Percentiles rank a stretch among this genome's conserved stretches.
Evolutionary conservation across 78 protist genomes (phyloP).

Genomic region (Dictyostelium firmibasis): DNA sequence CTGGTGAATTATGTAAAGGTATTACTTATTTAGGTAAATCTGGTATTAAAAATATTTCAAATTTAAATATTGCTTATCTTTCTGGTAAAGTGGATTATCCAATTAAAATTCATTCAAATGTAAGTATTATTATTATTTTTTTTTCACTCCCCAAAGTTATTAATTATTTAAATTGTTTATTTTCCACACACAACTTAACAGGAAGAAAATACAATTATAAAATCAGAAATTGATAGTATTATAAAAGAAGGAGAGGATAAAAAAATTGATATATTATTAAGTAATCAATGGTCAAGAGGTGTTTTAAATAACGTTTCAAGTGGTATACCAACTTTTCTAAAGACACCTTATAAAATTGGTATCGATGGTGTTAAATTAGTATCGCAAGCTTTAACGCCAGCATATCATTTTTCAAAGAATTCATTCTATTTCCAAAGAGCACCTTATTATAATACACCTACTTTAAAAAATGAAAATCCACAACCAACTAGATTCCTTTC

Average conservation of each 20-base stretch:
- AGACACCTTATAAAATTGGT: slow-evolving; percentile 35
- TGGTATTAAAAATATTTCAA: slow-evolving; percentile 29
- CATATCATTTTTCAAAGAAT: slow-evolving; percentile 64
- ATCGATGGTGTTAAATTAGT: slow-evolving; percentile 52
- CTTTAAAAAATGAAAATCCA: neutral
- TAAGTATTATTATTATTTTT: too few species aligned
- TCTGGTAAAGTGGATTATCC: slow-evolving; percentile 46
- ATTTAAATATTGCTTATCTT: slow-evolving; percentile 50
- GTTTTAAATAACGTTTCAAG: slow-evolving; percentile 12
- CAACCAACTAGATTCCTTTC: slow-evolving; percentile 47
- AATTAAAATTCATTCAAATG: neutral
- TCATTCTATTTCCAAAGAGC: slow-evolving; percentile 33
- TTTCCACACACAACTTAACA: too few species aligned
- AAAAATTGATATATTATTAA: slow-evolving; percentile 58
- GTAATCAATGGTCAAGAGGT: slow-evolving; percentile 77
- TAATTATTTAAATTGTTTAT: too few species aligned
- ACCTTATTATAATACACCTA: slow-evolving; percentile 24
- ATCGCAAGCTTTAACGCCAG: slow-evolving; percentile 1
- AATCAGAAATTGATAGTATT: neutral
- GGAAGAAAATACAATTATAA: neutral
- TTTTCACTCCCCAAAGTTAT: too few species aligned
- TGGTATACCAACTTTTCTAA: neutral
- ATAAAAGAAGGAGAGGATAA: neutral
- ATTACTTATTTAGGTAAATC: slow-evolving; percentile 37
- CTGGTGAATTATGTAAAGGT: slow-evolving; percentile 26